Percentiles rank a stretch among this genome's conserved stretches.
phyloP scores from a whole-genome alignment of 116 monocot species.

The Trichopus zeylanicus region DNA sequence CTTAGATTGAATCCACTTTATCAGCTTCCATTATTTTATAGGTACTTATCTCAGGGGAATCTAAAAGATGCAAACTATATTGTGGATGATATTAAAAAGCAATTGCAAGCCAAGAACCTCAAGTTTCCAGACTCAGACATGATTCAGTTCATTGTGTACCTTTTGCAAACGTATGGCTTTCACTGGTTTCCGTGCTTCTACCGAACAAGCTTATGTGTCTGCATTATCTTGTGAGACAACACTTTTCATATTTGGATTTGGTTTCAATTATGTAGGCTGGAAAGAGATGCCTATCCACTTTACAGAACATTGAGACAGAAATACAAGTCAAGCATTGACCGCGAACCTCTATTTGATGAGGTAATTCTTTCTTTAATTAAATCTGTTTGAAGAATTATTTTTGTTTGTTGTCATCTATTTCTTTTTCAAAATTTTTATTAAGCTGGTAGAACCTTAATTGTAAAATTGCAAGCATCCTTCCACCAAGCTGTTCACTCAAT shows the following conservation, averaged over 20 bases:
- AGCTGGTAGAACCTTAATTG: too few species aligned
- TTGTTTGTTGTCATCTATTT: background rate
- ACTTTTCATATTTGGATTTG: background rate
- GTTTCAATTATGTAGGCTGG: constrained; percentile 39
- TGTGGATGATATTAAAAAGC: constrained; percentile 63
- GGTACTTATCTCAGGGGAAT: constrained; percentile 88
- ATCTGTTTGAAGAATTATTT: background rate
- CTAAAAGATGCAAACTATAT: constrained; percentile 87
- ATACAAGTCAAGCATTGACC: constrained; percentile 72
- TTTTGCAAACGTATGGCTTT: constrained; percentile 62
- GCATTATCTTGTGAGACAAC: background rate
- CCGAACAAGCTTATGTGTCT: background rate
- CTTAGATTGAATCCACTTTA: background rate
- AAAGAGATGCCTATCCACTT: constrained; percentile 89
- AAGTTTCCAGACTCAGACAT: constrained; percentile 63
- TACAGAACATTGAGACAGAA: constrained; percentile 83
- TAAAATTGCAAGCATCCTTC: too few species aligned
- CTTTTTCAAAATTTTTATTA: background rate
- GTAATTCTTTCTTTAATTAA: constrained; percentile 20
- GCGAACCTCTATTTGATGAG: constrained; percentile 82
- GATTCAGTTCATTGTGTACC: constrained; percentile 69
- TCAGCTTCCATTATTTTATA: constrained; percentile 9
- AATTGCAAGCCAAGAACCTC: constrained; percentile 38
- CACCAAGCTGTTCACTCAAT: too few species aligned
- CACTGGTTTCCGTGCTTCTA: background rate